These are phyloP conservation scores for Globisporangium heterothallicum DNA, from an alignment of 352 stramenopile genomes.

Conservation along the genomic window DNA sequence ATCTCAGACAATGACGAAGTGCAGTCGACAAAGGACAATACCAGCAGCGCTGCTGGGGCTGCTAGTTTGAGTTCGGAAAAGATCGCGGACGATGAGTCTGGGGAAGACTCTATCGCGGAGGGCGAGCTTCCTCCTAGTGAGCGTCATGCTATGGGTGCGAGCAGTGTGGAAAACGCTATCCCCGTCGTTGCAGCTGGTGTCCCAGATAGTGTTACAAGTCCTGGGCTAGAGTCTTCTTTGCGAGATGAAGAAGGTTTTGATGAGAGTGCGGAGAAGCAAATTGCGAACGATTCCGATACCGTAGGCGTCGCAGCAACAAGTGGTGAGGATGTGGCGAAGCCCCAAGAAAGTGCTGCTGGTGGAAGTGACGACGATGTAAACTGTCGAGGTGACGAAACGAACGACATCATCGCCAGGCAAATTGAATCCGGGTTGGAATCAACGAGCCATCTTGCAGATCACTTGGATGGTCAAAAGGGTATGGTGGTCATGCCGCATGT, in stretches of 20 bases:
- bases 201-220: background rate
- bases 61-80: background rate
- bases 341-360: too few relatives aligned
- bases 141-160: background rate
- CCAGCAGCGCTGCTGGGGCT: background rate
- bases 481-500: background rate
- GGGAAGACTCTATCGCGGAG: background rate
- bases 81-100: background rate
- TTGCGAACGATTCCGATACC: background rate
- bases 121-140: background rate
- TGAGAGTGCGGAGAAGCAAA: background rate
- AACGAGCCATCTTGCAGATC: background rate
- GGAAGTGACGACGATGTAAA: too few relatives aligned
- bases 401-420: background rate
- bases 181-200: background rate
- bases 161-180: background rate
- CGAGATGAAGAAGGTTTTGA: background rate
- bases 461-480: background rate
- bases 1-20: background rate
- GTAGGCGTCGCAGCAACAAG: background rate
- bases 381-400: too few relatives aligned
- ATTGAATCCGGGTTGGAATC: constrained; percentile 7
- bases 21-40: background rate
- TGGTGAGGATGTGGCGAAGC: background rate
- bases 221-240: background rate